Base-by-base conservation (phyloP, 768 basidiomycete species). In the Hygrophoropsis aurantiaca region DNA sequence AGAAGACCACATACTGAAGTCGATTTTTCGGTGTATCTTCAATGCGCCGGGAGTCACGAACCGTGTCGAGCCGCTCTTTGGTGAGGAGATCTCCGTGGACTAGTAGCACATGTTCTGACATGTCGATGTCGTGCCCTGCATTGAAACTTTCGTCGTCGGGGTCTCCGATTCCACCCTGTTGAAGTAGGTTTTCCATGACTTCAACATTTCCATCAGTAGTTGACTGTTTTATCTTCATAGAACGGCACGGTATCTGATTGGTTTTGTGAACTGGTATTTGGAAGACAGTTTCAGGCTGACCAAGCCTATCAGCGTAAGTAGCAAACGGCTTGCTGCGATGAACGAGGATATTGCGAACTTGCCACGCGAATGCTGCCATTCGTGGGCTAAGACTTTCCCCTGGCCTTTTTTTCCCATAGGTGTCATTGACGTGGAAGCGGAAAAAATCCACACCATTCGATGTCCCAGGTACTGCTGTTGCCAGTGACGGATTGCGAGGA, bases 251-350 rank as follows among this genome's bases (percentile, higher is more conserved):
- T 3, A 53, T 33, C 19, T 61, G 58, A 2, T 2, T n/a, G 1
- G 55, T 59, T 25, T 58, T 58, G 10, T 43, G 36, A 13, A 60
- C 8, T 1, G 67, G 67, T 19, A 66, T 59, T 1, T n/a, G n/a
- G n/a, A n/a, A n/a, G n/a, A n/a, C n/a, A n/a, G n/a, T n/a, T n/a
- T n/a, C n/a, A n/a, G 65, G 68, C 21, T 50, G 21, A 1, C 54
- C 58, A 15, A 62, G 47, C 10, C 10, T 10, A 34, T n/a, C n/a
- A 16, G 32, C 10, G 16, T 10, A 34, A 34, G 10, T 10, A 16
- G 11, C 32, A 16, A 34, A 34, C 11, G 32, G 16, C n/a, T 10
- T 34, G 16, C 32, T 10, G 10, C n/a, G 32, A 34, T 34, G 10
- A 10, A 34, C 32, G 16, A 34, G 32, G 32, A 34, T 34, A 16